These are phyloP conservation scores for Trichosanthes cucumerina DNA, from an alignment of 306 rosid species.

Conservation along the genomic window DNA sequence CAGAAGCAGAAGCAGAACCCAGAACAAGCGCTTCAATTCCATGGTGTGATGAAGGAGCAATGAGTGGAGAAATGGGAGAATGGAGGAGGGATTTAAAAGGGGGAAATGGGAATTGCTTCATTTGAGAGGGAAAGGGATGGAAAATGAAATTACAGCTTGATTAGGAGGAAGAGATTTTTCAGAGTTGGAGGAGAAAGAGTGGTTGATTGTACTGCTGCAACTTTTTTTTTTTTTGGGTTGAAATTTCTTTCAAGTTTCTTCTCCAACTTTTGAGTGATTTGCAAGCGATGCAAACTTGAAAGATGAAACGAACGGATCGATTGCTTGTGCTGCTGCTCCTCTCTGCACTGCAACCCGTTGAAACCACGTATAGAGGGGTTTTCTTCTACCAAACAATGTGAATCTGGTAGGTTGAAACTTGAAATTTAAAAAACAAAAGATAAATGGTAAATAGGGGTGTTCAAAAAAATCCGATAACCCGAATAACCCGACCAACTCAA, in stretches of 20 bases:
- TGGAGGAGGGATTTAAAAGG: constrained; percentile 13
- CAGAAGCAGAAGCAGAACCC: constrained; percentile 26
- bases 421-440: no score
- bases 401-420: no score
- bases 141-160: constrained; percentile 54
- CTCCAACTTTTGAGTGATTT: background rate
- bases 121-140: constrained; percentile 43
- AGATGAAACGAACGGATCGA: background rate
- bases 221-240: no score
- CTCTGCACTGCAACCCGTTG: background rate
- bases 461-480: no score
- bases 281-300: background rate
- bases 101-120: constrained; percentile 9
- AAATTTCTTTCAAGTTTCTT: background rate
- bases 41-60: constrained; percentile 6
- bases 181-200: constrained; percentile 11
- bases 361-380: background rate
- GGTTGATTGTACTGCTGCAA: background rate
- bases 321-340: background rate
- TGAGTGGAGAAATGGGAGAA: background rate
- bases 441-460: no score
- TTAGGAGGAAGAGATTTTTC: constrained; percentile 17
- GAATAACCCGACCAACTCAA: no score
- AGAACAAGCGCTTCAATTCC: constrained; percentile 34
- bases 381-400: background rate